Evolutionary conservation across 2,329 filamentous ascomycete species (phyloP), one percentile per base, ranked within the genome.

Genomic region (Helminthosporium solani): DNA sequence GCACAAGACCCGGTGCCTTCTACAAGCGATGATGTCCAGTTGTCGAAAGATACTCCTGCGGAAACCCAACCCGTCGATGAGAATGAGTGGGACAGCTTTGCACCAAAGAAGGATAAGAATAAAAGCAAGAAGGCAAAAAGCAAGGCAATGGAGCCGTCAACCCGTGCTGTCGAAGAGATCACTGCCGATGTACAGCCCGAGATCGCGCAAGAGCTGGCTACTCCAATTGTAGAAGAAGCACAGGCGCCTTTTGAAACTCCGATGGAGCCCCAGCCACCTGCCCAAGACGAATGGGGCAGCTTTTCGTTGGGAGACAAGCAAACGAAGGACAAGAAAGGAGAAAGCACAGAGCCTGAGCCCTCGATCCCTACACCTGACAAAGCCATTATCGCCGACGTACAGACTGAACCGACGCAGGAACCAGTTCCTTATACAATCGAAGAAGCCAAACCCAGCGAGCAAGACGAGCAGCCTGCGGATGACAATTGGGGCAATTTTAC

Each of bases 41-140:
- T 31, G 14, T 14, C 28, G 12, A 31, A 4, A 12, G 28, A 31
- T 12, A 14, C 28, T 11, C 19, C 34, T 21, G 18, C 34, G 5
- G 34, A 37, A 37, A 6, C 18, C 18, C 18, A 23, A 15, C 34
- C 18, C 7, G 16, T 21, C 16, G 39, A 30, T 15, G 39, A 41
- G 7, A n/a, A 33, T 21, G 39, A 41, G 15, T 33, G 27, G 28
- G 34, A 11, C 18, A 11, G 28, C 40, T 33, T 33, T 33, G 3
- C 23, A 38, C 16, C 38, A 7, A 48, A 52, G 35, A 49, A 46
- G 28, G 40, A 46, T 19, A 46, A 44, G 42, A 45, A 44, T 23
- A 61, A 60, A 34, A 41, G 35, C 8, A 60, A 61, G 49, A 40
- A 49, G 33, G 40, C 33, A 12, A 46, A 50, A 16, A 47, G 47